Percentiles rank a stretch among this genome's conserved stretches.
Conservation (phyloP, 805 yeast genomes). For the Cyberlindnera euphorbiiphila region DNA sequence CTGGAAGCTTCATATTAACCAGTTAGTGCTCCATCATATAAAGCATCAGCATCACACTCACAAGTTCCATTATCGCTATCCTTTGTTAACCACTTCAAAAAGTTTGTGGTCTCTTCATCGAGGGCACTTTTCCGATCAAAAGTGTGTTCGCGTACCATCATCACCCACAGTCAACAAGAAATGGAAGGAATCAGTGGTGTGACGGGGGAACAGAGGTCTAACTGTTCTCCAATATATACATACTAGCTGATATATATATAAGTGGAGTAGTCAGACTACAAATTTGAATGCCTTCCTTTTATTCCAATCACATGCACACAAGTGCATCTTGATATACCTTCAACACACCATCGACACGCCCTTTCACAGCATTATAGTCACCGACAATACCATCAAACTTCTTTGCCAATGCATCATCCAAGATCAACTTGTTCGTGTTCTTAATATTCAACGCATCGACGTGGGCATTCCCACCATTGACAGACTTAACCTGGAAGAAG, state of each 20-base stretch:
- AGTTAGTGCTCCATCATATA: too few relatives aligned
- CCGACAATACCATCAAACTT: slow-evolving; percentile 14
- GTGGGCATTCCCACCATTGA: slow-evolving; percentile 13
- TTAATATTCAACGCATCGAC: slow-evolving; percentile 16
- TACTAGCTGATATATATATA: not conserved
- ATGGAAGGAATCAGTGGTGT: slow-evolving; percentile 8
- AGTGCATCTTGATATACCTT: slow-evolving; percentile 5
- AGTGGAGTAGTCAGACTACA: too few relatives aligned
- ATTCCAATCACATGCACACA: slow-evolving; percentile 3
- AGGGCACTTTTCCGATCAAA: too few relatives aligned
- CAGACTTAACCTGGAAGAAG: slow-evolving; percentile 34
- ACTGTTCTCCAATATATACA: not conserved
- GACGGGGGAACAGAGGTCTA: too few relatives aligned
- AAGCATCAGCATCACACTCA: too few relatives aligned
- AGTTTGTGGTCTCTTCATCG: not conserved
- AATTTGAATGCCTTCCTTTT: too few relatives aligned
- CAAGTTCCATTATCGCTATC: slow-evolving; percentile 17
- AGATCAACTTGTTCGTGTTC: slow-evolving; percentile 18
- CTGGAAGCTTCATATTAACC: slow-evolving; percentile 29
- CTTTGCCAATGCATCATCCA: slow-evolving; percentile 19
- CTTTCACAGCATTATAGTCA: slow-evolving; percentile 11
- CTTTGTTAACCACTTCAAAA: too few relatives aligned
- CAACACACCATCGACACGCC: slow-evolving; percentile 7
- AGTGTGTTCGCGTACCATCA: too few relatives aligned
- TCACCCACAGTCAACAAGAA: too few relatives aligned